Evolutionary conservation across 1,284 basidiomycete genomes (phyloP).

Genomic region (Moesziomyces aphidis): DNA sequence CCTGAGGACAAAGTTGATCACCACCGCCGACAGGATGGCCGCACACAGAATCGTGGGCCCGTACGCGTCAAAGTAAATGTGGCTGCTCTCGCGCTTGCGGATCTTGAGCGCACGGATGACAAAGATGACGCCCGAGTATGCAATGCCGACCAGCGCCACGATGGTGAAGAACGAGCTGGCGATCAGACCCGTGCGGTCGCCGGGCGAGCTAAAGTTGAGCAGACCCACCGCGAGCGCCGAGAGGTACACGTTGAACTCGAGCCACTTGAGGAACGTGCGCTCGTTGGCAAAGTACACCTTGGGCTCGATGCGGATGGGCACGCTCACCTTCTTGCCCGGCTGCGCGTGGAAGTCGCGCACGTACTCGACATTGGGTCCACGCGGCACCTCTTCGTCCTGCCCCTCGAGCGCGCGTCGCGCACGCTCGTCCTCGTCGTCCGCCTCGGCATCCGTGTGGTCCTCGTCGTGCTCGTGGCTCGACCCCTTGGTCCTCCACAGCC

Average conservation of each 20-base stretch:
- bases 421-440: constrained; percentile 68
- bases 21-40: constrained; percentile 51
- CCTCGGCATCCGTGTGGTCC: constrained; percentile 46
- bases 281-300: constrained; percentile 98
- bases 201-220: constrained; percentile 84
- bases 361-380: constrained; percentile 71
- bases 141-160: constrained; percentile 86
- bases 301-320: constrained; percentile 94
- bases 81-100: constrained; percentile 58
- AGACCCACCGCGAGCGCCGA: constrained; percentile 67
- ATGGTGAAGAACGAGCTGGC: constrained; percentile 88
- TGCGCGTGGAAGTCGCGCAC: constrained; percentile 84
- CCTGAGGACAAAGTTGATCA: constrained; percentile 65
- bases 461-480: constrained; percentile 38
- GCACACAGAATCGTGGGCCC: constrained; percentile 64
- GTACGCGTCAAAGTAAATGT: constrained; percentile 65
- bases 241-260: constrained; percentile 81
- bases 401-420: constrained; percentile 61
- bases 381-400: constrained; percentile 63
- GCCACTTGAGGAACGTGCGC: constrained; percentile 80
- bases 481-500: constrained; percentile 61
- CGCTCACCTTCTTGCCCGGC: constrained; percentile 86
- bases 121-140: constrained; percentile 88
- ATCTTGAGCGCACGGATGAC: constrained; percentile 84
- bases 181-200: constrained; percentile 82